These are phyloP conservation scores for Hemileia vastatrix DNA, from an alignment of 1,284 basidiomycete species.

Conservation along the genomic window DNA sequence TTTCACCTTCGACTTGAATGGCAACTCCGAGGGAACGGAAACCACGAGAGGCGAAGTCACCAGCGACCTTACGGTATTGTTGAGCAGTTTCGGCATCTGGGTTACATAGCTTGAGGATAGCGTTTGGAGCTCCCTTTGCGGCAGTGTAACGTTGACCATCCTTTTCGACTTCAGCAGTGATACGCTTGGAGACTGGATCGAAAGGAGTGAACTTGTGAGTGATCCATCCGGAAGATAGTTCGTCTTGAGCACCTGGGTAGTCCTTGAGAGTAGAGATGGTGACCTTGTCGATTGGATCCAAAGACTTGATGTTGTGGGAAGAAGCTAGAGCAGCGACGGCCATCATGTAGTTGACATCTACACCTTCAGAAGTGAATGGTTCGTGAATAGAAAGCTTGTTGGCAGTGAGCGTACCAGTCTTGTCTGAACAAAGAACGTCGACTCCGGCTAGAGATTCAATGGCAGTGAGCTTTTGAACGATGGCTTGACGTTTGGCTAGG, in stretches of 20 bases:
- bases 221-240: constrained; percentile 50
- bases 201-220: constrained; percentile 53
- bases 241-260: constrained; percentile 51
- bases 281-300: constrained; percentile 55
- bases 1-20: constrained; percentile 48
- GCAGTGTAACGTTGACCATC: constrained; percentile 51
- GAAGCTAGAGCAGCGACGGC: constrained; percentile 52
- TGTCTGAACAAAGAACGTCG: constrained; percentile 54
- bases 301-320: constrained; percentile 52
- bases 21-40: constrained; percentile 54
- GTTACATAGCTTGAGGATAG: constrained; percentile 50
- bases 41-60: constrained; percentile 50
- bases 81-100: constrained; percentile 47
- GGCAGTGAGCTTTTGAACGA: constrained; percentile 56
- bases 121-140: constrained; percentile 54
- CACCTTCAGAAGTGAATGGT: constrained; percentile 48
- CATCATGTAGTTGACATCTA: constrained; percentile 50
- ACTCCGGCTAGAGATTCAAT: constrained; percentile 55
- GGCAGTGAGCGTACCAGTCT: constrained; percentile 54
- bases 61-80: constrained; percentile 48
- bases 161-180: constrained; percentile 52
- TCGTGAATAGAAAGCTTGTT: constrained; percentile 55
- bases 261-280: constrained; percentile 52
- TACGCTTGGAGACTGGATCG: constrained; percentile 54
- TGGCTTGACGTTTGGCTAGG: constrained; percentile 52